Percentiles rank a stretch among this genome's conserved stretches.
Evolutionary conservation across 1,284 basidiomycete genomes (phyloP).

Genomic region (Pseudozyma hubeiensis): DNA sequence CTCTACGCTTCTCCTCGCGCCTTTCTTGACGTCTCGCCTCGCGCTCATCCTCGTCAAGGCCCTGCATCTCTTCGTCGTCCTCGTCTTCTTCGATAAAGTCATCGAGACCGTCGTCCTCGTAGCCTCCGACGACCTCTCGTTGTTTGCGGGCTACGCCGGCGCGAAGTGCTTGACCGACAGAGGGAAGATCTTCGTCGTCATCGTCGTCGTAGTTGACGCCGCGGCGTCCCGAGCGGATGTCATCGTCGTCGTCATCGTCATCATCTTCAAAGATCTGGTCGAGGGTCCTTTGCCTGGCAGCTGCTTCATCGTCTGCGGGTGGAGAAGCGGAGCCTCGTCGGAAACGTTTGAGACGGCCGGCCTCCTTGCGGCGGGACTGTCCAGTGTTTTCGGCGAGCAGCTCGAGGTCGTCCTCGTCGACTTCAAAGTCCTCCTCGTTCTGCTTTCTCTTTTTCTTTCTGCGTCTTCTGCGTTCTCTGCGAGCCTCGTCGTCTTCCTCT

Average conservation of each 20-base stretch:
- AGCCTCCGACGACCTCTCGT: constrained; percentile 44
- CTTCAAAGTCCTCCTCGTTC: constrained; percentile 74
- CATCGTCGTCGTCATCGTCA: constrained; percentile 77
- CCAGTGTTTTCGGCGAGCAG: constrained; percentile 95
- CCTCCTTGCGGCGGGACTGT: constrained; percentile 67
- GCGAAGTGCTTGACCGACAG: constrained; percentile 57
- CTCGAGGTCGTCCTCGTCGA: constrained; percentile 96
- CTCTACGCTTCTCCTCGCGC: constrained; percentile 71
- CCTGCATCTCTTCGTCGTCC: constrained; percentile 66
- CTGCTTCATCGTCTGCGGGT: constrained; percentile 70
- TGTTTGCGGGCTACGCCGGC: constrained; percentile 41
- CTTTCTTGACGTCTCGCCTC: constrained; percentile 78
- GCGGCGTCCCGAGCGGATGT: constrained; percentile 64
- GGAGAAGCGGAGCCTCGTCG: constrained; percentile 73
- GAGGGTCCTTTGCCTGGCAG: constrained; percentile 74
- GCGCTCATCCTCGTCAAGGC: constrained; percentile 72
- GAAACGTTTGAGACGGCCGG: constrained; percentile 60
- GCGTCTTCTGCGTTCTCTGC: constrained; percentile 74
- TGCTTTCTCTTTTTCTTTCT: constrained; percentile 58
- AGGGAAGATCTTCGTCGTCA: constrained; percentile 70
- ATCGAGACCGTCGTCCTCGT: constrained; percentile 70
- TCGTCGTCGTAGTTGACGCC: constrained; percentile 71
- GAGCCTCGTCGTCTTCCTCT: constrained; percentile 72
- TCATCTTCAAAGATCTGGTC: constrained; percentile 81
- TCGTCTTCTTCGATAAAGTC: constrained; percentile 87